These are phyloP conservation scores for Solanum chmielewskii DNA, from an alignment of 257 asterid genomes.

Conservation along the genomic window DNA sequence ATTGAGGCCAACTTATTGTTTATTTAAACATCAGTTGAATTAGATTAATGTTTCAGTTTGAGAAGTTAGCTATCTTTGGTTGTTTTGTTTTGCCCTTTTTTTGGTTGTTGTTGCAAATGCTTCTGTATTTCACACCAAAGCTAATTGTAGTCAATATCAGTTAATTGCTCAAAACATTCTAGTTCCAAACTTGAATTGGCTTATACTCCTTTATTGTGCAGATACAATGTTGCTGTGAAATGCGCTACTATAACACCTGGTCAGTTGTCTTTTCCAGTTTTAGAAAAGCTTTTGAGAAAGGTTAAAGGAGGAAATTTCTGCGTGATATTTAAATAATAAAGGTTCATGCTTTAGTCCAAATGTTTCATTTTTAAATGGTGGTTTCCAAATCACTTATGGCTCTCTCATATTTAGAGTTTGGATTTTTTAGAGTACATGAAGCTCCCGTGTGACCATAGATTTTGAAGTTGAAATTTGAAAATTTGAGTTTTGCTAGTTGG, in stretches of 20 bases:
- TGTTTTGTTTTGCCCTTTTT: not conserved
- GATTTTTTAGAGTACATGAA: not conserved
- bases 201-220: slow-evolving; percentile 10
- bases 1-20: not conserved
- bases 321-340: not conserved
- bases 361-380: not conserved
- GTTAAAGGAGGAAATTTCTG: not conserved
- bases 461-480: not conserved
- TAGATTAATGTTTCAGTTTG: not conserved
- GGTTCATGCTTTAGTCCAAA: not conserved
- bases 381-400: not conserved
- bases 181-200: not conserved
- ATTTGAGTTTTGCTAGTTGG: not conserved
- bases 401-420: not conserved
- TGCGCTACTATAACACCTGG: slow-evolving; percentile 98
- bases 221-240: slow-evolving; percentile 90
- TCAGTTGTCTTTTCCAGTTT: slow-evolving; percentile 13
- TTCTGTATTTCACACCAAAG: not conserved
- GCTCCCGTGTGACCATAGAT: not conserved
- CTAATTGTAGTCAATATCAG: not conserved
- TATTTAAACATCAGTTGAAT: not conserved
- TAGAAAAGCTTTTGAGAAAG: not conserved
- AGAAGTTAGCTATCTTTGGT: not conserved
- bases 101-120: not conserved
- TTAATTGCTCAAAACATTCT: not conserved